Evolutionary conservation across 2,329 filamentous ascomycete species (phyloP).

Genomic region (Hypomyces rosellus): DNA sequence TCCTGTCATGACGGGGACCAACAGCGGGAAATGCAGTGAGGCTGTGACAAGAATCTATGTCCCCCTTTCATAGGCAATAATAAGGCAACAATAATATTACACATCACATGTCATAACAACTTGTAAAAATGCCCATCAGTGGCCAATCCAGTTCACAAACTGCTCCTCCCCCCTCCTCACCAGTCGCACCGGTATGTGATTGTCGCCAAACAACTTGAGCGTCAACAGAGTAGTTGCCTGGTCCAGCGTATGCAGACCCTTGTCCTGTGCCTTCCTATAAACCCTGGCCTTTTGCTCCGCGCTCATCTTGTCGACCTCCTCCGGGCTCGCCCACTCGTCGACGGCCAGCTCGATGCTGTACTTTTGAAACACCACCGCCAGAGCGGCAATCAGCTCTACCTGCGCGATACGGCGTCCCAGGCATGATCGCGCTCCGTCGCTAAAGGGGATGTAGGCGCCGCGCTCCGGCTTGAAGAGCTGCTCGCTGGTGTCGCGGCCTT

Average conservation of each 20-base stretch:
- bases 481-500: slow-evolving; percentile 54
- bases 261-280: slow-evolving; percentile 55
- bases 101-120: not conserved
- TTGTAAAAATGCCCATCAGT: not conserved
- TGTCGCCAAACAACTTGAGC: slow-evolving; percentile 57
- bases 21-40: no score
- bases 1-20: no score
- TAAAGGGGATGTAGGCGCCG: slow-evolving; percentile 55
- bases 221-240: slow-evolving; percentile 60
- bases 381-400: slow-evolving; percentile 49
- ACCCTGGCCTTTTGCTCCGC: slow-evolving; percentile 39
- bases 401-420: slow-evolving; percentile 53
- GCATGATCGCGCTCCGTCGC: slow-evolving; percentile 51
- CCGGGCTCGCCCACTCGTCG: slow-evolving; percentile 49
- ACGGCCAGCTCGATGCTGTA: slow-evolving; percentile 68
- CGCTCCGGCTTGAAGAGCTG: slow-evolving; percentile 53
- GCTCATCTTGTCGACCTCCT: slow-evolving; percentile 47
- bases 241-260: slow-evolving; percentile 45
- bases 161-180: slow-evolving; percentile 64
- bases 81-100: not conserved
- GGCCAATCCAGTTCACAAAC: slow-evolving; percentile 44
- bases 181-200: slow-evolving; percentile 59
- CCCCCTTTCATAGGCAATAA: no score
- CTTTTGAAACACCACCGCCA: slow-evolving; percentile 49
- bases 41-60: no score